Percentiles rank a stretch among this genome's conserved stretches.
Evolutionary conservation across 306 rosid genomes (phyloP).

Genomic region (Cucurbita maxima): DNA sequence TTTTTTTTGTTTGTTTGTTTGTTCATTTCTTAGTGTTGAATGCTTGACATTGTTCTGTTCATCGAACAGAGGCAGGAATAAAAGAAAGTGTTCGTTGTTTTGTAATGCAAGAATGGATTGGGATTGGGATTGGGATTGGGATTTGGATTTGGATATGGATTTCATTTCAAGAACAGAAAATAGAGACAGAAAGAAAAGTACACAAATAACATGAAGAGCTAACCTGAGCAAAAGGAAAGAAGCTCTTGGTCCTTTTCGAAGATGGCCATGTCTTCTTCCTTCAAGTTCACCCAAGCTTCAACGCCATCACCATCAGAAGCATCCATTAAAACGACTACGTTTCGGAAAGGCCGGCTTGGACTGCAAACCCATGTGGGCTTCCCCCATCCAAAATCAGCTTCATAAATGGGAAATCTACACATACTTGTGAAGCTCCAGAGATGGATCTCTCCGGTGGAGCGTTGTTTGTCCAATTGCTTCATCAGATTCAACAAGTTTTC

Average conservation of each 20-base stretch:
- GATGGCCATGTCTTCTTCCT: constrained; percentile 15
- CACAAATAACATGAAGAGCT: neutral
- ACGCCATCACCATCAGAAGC: constrained; percentile 11
- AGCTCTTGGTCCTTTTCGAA: constrained; percentile 3
- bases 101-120: neutral
- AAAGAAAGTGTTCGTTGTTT: neutral
- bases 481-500: neutral
- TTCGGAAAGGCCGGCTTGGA: constrained; percentile 6
- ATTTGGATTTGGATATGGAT: neutral
- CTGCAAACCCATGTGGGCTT: constrained; percentile 26
- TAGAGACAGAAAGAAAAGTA: neutral
- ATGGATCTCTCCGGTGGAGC: constrained; percentile 6
- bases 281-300: constrained; percentile 29
- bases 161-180: neutral
- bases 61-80: neutral
- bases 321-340: constrained; percentile 12
- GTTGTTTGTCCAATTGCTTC: neutral
- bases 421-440: constrained; percentile 14
- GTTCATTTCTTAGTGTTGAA: neutral
- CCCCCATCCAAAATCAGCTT: constrained; percentile 33
- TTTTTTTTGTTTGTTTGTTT: neutral
- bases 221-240: neutral
- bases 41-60: neutral
- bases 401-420: constrained; percentile 19
- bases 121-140: neutral